Conservation (phyloP, 305 asterid genomes). For the Plantago lanceolata region DNA sequence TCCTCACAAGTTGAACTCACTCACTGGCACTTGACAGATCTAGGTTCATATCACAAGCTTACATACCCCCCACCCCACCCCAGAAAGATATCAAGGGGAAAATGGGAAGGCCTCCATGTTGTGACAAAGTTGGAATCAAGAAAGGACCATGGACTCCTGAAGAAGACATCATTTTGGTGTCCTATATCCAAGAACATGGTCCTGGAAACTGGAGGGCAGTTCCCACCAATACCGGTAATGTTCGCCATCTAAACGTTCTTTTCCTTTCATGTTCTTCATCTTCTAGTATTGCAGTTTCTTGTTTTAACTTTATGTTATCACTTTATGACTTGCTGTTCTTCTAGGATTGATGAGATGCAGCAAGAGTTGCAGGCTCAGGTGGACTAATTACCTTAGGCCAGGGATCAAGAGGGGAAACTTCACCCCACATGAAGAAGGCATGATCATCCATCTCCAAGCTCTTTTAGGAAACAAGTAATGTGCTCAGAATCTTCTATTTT, state of each 20-base stretch:
- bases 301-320: background rate
- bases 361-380: slow-evolving; percentile 92
- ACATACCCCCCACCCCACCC: background rate
- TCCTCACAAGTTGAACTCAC: slow-evolving; percentile 25
- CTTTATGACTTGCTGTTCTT: background rate
- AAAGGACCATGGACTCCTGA: slow-evolving; percentile 99
- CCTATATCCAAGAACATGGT: slow-evolving; percentile 92
- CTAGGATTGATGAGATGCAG: slow-evolving; percentile 88
- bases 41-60: slow-evolving; percentile 13
- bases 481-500: too few species aligned
- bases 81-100: background rate
- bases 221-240: slow-evolving; percentile 74
- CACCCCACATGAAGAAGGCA: slow-evolving; percentile 95
- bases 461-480: slow-evolving; percentile 86
- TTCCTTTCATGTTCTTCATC: background rate
- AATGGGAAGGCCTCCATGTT: slow-evolving; percentile 93
- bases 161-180: slow-evolving; percentile 81
- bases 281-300: background rate
- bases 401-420: slow-evolving; percentile 97
- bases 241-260: background rate
- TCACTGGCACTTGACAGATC: background rate
- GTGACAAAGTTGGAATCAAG: slow-evolving; percentile 87
- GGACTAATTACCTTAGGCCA: slow-evolving; percentile 93
- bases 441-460: slow-evolving; percentile 96
- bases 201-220: slow-evolving; percentile 96